These are phyloP conservation scores for Jamesozyma jinghongensis DNA, from an alignment of 805 yeast species.

Conservation along the genomic window DNA sequence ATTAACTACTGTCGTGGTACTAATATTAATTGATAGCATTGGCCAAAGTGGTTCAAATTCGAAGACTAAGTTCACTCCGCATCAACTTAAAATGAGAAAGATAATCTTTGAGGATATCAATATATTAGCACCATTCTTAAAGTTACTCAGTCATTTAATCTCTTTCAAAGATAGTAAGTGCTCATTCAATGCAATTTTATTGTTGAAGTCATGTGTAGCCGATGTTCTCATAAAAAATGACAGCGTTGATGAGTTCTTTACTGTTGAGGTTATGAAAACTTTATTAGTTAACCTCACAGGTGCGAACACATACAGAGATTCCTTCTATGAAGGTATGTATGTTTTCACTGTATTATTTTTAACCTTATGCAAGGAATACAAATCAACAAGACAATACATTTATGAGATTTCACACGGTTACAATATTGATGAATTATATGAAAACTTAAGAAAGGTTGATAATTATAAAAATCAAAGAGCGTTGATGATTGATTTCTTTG, in stretches of 20 bases:
- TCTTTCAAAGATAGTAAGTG: constrained; percentile 85
- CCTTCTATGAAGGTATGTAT: constrained; percentile 86
- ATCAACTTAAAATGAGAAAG: constrained; percentile 57
- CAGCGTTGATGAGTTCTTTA: constrained; percentile 57
- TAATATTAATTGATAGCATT: constrained; percentile 77
- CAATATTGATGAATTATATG: constrained; percentile 56
- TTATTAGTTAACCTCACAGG: constrained; percentile 57
- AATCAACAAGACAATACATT: constrained; percentile 54
- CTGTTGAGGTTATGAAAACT: constrained; percentile 51
- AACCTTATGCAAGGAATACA: constrained; percentile 59
- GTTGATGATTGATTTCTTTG: constrained; percentile 67
- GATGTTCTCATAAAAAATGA: constrained; percentile 61
- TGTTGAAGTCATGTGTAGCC: constrained; percentile 63
- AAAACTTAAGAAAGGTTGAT: constrained; percentile 52
- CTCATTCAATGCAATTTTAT: constrained; percentile 78
- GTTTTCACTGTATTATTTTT: constrained; percentile 75
- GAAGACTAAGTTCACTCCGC: constrained; percentile 35
- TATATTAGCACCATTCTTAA: constrained; percentile 69
- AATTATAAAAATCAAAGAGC: constrained; percentile 71
- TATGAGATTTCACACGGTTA: constrained; percentile 47
- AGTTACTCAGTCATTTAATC: constrained; percentile 65
- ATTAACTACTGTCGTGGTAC: constrained; percentile 81
- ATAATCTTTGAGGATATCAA: constrained; percentile 55
- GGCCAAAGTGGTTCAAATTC: constrained; percentile 58
- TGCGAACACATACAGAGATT: constrained; percentile 73